A percentile compares a stretch with the other conserved stretches of the same genome.
Evolutionary conservation across 1,284 basidiomycete genomes (phyloP).

Genomic region (Leccinum pachyderme): DNA sequence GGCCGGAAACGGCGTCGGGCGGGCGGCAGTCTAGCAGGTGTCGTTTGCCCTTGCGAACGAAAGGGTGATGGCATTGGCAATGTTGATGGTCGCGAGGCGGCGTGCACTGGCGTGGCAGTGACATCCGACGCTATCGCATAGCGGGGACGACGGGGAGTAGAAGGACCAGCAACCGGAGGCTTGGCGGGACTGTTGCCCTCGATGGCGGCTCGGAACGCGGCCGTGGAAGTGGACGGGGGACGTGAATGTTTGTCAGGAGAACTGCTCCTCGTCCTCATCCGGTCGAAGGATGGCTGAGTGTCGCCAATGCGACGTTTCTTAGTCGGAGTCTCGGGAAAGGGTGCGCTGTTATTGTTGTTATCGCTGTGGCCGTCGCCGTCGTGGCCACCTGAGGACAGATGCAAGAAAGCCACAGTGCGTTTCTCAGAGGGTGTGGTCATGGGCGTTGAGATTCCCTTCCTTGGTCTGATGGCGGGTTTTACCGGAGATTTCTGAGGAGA

Average conservation of each 20-base stretch:
- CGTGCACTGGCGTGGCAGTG: neutral
- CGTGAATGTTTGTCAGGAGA: conserved; percentile 12
- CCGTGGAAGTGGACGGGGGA: neutral
- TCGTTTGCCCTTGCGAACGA: conserved; percentile 7
- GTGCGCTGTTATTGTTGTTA: neutral
- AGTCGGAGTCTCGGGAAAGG: conserved; percentile 29
- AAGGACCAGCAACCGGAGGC: conserved; percentile 16
- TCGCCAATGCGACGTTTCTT: conserved; percentile 27
- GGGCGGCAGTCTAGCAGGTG: conserved; percentile 4
- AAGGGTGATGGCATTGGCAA: conserved; percentile 5
- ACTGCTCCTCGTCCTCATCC: neutral
- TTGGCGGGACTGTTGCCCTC: conserved; percentile 8
- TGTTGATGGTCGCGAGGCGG: conserved; percentile 2
- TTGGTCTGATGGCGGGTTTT: conserved; percentile 16
- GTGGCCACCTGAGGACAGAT: neutral
- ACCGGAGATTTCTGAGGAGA: conserved; percentile 22
- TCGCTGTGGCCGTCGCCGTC: neutral
- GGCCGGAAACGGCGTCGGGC: conserved; percentile 26
- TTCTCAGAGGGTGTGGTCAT: conserved; percentile 24
- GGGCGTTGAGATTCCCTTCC: neutral
- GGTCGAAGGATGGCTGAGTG: conserved; percentile 12
- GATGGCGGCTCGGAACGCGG: conserved; percentile 25
- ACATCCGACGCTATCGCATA: neutral
- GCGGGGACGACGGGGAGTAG: conserved; percentile 25
- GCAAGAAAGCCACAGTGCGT: conserved; percentile 20